Conservation (phyloP, 306 rosid genomes). For the Casuarina cunninghamiana region DNA sequence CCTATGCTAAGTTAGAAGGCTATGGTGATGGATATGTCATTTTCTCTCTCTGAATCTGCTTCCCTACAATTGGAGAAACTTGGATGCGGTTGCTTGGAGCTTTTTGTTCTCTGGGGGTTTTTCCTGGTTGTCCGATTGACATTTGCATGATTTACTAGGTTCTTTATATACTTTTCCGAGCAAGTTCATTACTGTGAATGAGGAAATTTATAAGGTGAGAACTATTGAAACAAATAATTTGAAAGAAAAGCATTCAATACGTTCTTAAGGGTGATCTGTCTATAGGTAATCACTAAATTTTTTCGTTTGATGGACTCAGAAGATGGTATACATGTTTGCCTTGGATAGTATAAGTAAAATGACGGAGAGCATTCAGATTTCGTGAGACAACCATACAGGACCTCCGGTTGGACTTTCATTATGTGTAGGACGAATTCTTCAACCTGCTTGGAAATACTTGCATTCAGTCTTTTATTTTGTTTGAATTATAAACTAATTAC, state of each 20-base stretch:
- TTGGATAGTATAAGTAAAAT: neutral
- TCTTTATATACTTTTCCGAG: neutral
- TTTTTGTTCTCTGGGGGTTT: neutral
- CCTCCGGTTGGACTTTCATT: neutral
- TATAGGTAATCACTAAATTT: neutral
- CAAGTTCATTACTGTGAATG: neutral
- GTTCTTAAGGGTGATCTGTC: neutral
- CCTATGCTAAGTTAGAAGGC: neutral
- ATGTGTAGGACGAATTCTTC: neutral
- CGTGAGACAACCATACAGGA: neutral
- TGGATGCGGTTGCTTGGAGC: neutral
- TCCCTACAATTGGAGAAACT: neutral
- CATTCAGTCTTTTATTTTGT: neutral
- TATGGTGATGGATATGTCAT: neutral
- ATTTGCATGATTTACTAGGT: neutral
- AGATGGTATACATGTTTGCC: neutral
- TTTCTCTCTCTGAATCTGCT: neutral
- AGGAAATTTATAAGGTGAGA: neutral
- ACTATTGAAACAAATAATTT: too few species aligned
- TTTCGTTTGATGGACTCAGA: neutral
- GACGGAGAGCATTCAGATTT: neutral
- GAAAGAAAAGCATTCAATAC: neutral
- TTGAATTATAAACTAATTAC: neutral
- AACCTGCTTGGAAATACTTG: neutral
- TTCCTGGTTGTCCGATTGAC: neutral